Evolutionary conservation across 139 green algal species (phyloP), one percentile per base, ranked within the genome.

Genomic region (Coccomyxa sp.): DNA sequence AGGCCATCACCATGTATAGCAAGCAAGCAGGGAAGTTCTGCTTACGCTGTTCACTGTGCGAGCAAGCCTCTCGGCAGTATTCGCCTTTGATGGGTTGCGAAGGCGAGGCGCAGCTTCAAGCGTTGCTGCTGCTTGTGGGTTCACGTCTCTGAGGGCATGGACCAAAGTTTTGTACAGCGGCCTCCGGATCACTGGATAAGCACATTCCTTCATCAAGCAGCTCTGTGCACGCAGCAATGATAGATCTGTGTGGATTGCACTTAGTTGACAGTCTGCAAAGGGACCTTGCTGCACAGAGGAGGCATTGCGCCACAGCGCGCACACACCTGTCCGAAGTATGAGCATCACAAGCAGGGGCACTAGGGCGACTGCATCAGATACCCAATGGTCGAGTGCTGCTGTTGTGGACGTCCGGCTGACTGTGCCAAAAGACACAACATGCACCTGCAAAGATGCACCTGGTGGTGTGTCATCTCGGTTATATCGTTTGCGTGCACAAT

Each of bases 151-250:
- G 21, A 85, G 60, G 58, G 77, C 80, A 51, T 85, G 82, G 18
- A 85, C 80, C 13, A 85, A 82, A 30, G 45, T 76, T 58, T 85
- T 85, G 32, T 77, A 77, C 59, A 85, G 31, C 11, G 82, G 82
- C 23, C 80, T 76, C 23, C 82, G 58, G 10, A 85, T 67, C n/a
- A 77, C 82, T 85, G 76, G 59, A 85, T 71, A 9, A 11, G 63
- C 18, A 71, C 63, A 71, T 71, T 71, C 63, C 63, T 71, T 21
- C 38, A 51, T 51, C 38, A 51, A 51, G 38, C 7, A n/a, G n/a
- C n/a, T n/a, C n/a, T n/a, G n/a, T n/a, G n/a, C n/a, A n/a, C n/a
- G n/a, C n/a, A n/a, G n/a, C n/a, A n/a, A n/a, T n/a, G n/a, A n/a
- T n/a, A n/a, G n/a, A n/a, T n/a, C n/a, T 51, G 18, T 71, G 63